Evolutionary conservation across 148 eudicot species (phyloP).

Genomic region (Nyssa sinensis): DNA sequence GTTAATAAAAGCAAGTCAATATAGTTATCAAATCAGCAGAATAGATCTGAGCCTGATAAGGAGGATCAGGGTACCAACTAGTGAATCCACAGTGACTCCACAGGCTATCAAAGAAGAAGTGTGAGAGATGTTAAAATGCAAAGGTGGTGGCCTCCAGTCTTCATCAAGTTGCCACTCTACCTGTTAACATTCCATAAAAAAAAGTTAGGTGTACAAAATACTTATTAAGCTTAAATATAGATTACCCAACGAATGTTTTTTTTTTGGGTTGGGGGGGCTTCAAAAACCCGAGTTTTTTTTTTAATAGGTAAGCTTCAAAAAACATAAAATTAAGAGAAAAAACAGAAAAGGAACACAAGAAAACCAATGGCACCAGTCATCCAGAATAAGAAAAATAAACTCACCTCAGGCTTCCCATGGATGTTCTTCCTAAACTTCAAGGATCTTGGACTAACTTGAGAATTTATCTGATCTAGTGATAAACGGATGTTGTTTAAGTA

Average conservation of each 20-base stretch:
- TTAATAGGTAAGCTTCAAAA: no score
- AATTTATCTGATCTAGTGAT: slow-evolving; percentile 72
- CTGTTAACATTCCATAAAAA: slow-evolving; percentile 29
- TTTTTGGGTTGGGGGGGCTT: no score
- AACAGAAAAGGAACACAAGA: background rate
- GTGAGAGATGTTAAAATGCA: slow-evolving; percentile 89
- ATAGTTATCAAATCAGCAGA: background rate
- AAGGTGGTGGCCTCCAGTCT: slow-evolving; percentile 39
- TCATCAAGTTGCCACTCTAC: slow-evolving; percentile 51
- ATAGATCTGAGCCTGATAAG: slow-evolving; percentile 8
- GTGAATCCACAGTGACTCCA: slow-evolving; percentile 58
- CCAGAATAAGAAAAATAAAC: slow-evolving; percentile 8
- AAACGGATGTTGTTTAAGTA: slow-evolving; percentile 21
- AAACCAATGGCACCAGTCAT: background rate
- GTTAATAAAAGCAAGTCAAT: slow-evolving; percentile 1
- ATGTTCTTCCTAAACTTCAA: slow-evolving; percentile 68
- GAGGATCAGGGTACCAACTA: slow-evolving; percentile 39
- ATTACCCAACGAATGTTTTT: no score
- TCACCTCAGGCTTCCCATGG: slow-evolving; percentile 91
- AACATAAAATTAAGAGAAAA: background rate
- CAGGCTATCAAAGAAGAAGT: slow-evolving; percentile 86
- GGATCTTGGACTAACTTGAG: slow-evolving; percentile 53
- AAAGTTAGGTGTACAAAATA: background rate
- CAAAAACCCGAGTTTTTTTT: no score
- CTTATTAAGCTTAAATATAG: background rate